Evolutionary conservation across 169 alveolate species (phyloP).

Genomic region (Theileria annulata): DNA sequence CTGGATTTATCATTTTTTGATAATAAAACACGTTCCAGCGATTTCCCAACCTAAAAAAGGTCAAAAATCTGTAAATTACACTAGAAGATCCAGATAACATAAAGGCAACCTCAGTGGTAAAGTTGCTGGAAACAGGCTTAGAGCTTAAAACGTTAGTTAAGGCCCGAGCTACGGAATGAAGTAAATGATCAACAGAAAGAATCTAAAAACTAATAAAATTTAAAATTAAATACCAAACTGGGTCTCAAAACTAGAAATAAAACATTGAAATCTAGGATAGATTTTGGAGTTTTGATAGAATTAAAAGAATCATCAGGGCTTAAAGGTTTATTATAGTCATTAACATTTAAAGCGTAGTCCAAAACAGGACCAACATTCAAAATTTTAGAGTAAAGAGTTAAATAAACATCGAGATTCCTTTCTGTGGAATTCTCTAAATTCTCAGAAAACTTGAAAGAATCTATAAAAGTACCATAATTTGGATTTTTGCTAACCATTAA

Average conservation of each 20-base stretch:
- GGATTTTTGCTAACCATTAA: constrained; percentile 6
- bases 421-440: neutral
- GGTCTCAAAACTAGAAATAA: constrained; percentile 42
- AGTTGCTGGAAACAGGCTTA: constrained; percentile 38
- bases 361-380: constrained; percentile 37
- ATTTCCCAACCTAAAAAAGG: constrained; percentile 48
- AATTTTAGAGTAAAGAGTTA: constrained; percentile 40
- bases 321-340: constrained; percentile 4
- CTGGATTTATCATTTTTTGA: constrained; percentile 6
- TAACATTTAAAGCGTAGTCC: constrained; percentile 28
- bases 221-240: constrained; percentile 28
- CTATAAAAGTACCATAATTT: neutral
- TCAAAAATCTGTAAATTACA: constrained; percentile 12
- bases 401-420: constrained; percentile 39
- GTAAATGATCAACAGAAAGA: constrained; percentile 44
- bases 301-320: neutral
- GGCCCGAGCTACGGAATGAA: constrained; percentile 52
- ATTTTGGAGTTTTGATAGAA: neutral
- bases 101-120: constrained; percentile 54
- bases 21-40: constrained; percentile 44
- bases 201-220: constrained; percentile 14
- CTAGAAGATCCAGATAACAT: constrained; percentile 61
- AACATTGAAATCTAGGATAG: constrained; percentile 34
- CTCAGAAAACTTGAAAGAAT: constrained; percentile 8
- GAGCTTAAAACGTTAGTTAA: constrained; percentile 46